phyloP scores from a whole-genome alignment of 2,329 filamentous ascomycete species.

The Seiridium cupressi region DNA sequence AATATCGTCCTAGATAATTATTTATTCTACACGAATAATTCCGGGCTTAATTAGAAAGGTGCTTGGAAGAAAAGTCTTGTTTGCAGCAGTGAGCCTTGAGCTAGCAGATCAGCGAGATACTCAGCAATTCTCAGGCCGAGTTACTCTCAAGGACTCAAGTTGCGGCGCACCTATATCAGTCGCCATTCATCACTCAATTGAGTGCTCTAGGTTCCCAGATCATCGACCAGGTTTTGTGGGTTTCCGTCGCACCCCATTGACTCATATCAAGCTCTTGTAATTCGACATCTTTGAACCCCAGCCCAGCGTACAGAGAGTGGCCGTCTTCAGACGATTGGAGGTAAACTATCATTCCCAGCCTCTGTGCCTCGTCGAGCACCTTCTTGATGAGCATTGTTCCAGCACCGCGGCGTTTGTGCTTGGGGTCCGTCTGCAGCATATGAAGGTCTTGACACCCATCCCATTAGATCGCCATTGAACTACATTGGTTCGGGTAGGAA shows the following conservation, averaged over 20 bases:
- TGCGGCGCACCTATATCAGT: too few species aligned
- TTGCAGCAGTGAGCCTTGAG: too few species aligned
- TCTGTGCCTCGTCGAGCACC: conserved; percentile 34
- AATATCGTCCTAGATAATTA: too few species aligned
- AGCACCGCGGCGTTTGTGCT: conserved; percentile 38
- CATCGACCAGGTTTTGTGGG: conserved; percentile 24
- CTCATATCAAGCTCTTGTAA: conserved; percentile 23
- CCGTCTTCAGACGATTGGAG: conserved; percentile 35
- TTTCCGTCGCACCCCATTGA: conserved; percentile 26
- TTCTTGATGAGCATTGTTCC: conserved; percentile 35
- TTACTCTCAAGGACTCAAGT: too few species aligned
- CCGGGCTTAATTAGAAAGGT: too few species aligned
- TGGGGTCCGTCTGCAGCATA: conserved; percentile 37
- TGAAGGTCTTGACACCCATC: conserved; percentile 29
- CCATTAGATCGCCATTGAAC: neutral
- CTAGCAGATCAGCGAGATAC: too few species aligned
- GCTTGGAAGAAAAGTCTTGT: too few species aligned
- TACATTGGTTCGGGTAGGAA: too few species aligned
- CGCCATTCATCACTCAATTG: neutral
- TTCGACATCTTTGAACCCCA: conserved; percentile 38
- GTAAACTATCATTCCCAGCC: conserved; percentile 30
- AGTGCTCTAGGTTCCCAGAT: conserved; percentile 13
- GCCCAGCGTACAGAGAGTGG: conserved; percentile 34
- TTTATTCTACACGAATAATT: too few species aligned
- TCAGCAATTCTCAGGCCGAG: too few species aligned